Percentiles rank a stretch among this genome's conserved stretches.
phyloP scores from a whole-genome alignment of 106 monocot genomes.

The Xerophyta viscosa region DNA sequence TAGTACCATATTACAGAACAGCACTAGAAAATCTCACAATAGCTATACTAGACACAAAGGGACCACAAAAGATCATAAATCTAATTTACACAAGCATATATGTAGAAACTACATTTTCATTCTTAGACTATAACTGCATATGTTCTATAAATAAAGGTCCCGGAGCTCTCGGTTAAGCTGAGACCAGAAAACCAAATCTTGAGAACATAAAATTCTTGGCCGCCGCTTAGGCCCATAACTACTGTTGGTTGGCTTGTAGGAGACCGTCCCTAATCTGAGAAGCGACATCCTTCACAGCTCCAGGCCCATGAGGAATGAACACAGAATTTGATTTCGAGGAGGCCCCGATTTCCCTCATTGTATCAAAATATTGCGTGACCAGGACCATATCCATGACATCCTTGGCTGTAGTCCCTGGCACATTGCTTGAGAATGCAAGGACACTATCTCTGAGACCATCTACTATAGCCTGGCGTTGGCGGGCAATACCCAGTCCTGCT shows the following conservation, averaged over 20 bases:
- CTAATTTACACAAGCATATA: no score
- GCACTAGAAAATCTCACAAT: no score
- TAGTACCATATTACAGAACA: no score
- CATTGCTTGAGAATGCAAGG: slow-evolving; percentile 49
- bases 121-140: no score
- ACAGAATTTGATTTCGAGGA: slow-evolving; percentile 40
- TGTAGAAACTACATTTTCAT: no score
- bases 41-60: no score
- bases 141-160: no score
- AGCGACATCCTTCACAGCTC: slow-evolving; percentile 43
- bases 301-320: slow-evolving; percentile 52
- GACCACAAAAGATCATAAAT: no score
- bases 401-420: slow-evolving; percentile 56
- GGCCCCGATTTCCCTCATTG: slow-evolving; percentile 63
- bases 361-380: slow-evolving; percentile 58
- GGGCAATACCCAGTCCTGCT: slow-evolving; percentile 40
- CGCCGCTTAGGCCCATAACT: no score
- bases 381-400: slow-evolving; percentile 70
- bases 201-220: no score
- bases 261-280: slow-evolving; percentile 50
- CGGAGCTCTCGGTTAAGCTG: no score
- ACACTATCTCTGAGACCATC: slow-evolving; percentile 58
- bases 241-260: slow-evolving; percentile 22
- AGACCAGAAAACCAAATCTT: no score
- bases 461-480: slow-evolving; percentile 54